Evolutionary conservation across 202 grass and related monocot genomes (phyloP).

Genomic region (Panicum hallii): DNA sequence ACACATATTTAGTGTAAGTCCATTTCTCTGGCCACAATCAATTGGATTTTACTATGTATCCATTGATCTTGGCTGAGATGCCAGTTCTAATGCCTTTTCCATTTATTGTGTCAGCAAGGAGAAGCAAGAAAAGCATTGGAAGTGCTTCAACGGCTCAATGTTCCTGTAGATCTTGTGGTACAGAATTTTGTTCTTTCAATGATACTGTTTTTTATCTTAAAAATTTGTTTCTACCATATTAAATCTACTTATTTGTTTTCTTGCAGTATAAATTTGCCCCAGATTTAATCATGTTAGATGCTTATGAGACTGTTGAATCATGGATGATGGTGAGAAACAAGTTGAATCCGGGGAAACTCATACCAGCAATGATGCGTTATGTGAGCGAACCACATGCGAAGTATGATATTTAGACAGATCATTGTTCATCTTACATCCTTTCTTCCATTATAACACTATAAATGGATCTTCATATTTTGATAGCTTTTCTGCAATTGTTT

Average conservation of each 20-base stretch:
- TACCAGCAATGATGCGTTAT: slow-evolving; percentile 99
- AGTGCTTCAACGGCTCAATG: slow-evolving; percentile 86
- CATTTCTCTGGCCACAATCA: slow-evolving; percentile 17
- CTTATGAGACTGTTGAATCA: slow-evolving; percentile 97
- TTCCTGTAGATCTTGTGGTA: slow-evolving; percentile 94
- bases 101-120: slow-evolving; percentile 78
- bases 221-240: neutral
- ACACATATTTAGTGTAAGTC: slow-evolving; percentile 20
- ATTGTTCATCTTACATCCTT: slow-evolving; percentile 24
- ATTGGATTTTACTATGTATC: slow-evolving; percentile 23
- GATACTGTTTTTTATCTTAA: slow-evolving; percentile 13
- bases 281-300: slow-evolving; percentile 95
- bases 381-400: slow-evolving; percentile 98
- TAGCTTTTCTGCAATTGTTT: neutral
- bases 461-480: slow-evolving; percentile 23
- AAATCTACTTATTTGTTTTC: slow-evolving; percentile 31
- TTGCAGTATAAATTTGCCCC: slow-evolving; percentile 98
- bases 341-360: slow-evolving; percentile 96
- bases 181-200: slow-evolving; percentile 24
- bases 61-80: neutral
- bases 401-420: slow-evolving; percentile 50
- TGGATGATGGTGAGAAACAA: slow-evolving; percentile 96
- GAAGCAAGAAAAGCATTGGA: slow-evolving; percentile 96
- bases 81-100: slow-evolving; percentile 20
- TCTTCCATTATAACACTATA: slow-evolving; percentile 23